Evolutionary conservation across 768 basidiomycete genomes (phyloP), one percentile per base, ranked within the genome.

Genomic region (Sutorius australiensis): DNA sequence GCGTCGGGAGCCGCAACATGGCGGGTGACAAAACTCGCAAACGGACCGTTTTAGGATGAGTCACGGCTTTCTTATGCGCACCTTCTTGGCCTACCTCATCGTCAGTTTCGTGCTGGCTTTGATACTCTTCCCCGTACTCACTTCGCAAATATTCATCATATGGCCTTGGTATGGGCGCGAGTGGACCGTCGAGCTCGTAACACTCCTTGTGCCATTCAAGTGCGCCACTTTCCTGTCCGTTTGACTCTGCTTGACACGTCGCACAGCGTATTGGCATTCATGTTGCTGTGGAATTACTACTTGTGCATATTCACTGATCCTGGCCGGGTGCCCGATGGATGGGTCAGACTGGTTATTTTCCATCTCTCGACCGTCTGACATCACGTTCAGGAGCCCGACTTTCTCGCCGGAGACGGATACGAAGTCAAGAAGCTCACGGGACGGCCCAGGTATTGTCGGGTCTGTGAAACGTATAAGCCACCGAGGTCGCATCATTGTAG

Each of bases 401-500:
- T 81, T 6, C 72, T 80, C 50, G 69, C 73, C 27, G 67, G 74
- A 21, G 87, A 90, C 39, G 89, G 86, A 16, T 86, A 86, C 49
- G 95, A 98, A 73, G 90, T 97, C 37, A 98, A 97, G 77, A 89
- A 84, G 61, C 72, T 89, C 28, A 94, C 89, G 0, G 89, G 92
- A 3, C 73, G 75, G 0, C 92, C 93, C 16, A 77, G 97, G 21
- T 92, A 82, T 65, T 99, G 97, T 70, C 80, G 92, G 50, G 86
- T 82, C 55, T 99, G 97, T 70, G 77, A 86, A 56, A 78, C 76
- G 53, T 92, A 86, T 69, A 98, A 95, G 63, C 91, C 92, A 31
- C 89, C 91, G 19, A 75, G 92, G 53, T 81, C 95, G 0, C 97
- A 99, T 71, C 97, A 99, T 61, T 99, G 97, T 69, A 80, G 85